Evolutionary conservation across 139 green algal species (phyloP).

Genomic region (Chlorella vulgaris): DNA sequence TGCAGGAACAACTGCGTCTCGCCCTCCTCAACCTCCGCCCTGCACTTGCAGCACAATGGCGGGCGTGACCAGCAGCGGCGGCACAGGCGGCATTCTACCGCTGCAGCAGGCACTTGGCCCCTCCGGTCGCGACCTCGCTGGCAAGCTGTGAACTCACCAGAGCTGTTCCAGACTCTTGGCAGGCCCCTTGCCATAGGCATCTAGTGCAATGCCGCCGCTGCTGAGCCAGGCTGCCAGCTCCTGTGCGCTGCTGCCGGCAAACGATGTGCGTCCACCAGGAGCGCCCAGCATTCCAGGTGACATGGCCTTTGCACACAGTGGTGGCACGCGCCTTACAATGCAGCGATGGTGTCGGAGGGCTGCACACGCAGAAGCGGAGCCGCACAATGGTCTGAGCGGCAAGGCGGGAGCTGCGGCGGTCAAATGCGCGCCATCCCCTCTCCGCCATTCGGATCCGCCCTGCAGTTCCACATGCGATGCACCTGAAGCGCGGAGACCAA

Average conservation of each 20-base stretch:
- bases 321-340: not conserved
- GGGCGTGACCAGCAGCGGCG: not conserved
- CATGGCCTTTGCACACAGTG: not conserved
- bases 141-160: conserved; percentile 2
- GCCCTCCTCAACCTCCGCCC: conserved; percentile 32
- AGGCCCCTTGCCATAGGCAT: not conserved
- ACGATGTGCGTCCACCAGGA: not conserved
- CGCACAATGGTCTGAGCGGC: too few relatives aligned
- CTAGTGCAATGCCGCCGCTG: not conserved
- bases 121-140: not conserved
- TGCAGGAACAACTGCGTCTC: conserved; percentile 19
- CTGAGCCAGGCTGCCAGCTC: conserved; percentile 3
- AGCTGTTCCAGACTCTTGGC: conserved; percentile 18
- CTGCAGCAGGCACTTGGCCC: not conserved
- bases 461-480: too few relatives aligned
- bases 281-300: not conserved
- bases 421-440: too few relatives aligned
- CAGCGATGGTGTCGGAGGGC: not conserved
- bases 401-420: too few relatives aligned
- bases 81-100: not conserved
- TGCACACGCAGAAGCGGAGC: not conserved
- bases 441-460: too few relatives aligned
- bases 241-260: not conserved
- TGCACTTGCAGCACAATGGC: not conserved
- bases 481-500: too few relatives aligned